These are phyloP conservation scores for Thermothielavioides terrestris DNA, from an alignment of 495 filamentous ascomycete species.

Conservation along the genomic window DNA sequence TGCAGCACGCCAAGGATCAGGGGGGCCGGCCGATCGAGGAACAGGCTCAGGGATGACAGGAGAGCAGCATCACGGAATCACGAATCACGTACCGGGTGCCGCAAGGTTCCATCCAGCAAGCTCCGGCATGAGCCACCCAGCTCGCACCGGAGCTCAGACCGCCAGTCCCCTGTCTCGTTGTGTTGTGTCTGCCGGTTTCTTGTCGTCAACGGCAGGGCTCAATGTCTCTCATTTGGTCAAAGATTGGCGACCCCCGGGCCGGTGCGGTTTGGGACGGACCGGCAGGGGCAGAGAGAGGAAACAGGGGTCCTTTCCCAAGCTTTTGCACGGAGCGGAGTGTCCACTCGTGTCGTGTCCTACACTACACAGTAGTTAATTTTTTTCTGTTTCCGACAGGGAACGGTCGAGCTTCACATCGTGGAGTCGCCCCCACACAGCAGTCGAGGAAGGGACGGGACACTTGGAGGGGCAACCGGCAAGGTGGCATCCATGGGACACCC, in stretches of 20 bases:
- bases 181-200: slow-evolving; percentile 9
- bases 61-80: background rate
- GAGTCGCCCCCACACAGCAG: background rate
- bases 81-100: too few relatives aligned
- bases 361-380: too few relatives aligned
- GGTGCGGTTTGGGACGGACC: slow-evolving; percentile 19
- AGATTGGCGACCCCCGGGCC: slow-evolving; percentile 17
- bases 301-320: background rate
- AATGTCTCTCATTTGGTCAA: slow-evolving; percentile 2
- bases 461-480: background rate
- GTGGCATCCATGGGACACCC: too few relatives aligned
- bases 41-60: background rate
- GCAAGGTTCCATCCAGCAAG: too few relatives aligned
- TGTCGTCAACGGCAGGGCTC: slow-evolving; percentile 23
- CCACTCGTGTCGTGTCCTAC: too few relatives aligned
- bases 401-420: background rate
- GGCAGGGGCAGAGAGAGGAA: background rate
- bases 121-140: background rate
- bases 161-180: slow-evolving; percentile 14
- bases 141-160: slow-evolving; percentile 16
- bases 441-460: too few relatives aligned
- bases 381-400: too few relatives aligned
- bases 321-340: too few relatives aligned
- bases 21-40: background rate
- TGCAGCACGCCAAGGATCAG: background rate